phyloP scores from a whole-genome alignment of 192 early-diverging fungal genomes.

The Oehlia diaphana region DNA sequence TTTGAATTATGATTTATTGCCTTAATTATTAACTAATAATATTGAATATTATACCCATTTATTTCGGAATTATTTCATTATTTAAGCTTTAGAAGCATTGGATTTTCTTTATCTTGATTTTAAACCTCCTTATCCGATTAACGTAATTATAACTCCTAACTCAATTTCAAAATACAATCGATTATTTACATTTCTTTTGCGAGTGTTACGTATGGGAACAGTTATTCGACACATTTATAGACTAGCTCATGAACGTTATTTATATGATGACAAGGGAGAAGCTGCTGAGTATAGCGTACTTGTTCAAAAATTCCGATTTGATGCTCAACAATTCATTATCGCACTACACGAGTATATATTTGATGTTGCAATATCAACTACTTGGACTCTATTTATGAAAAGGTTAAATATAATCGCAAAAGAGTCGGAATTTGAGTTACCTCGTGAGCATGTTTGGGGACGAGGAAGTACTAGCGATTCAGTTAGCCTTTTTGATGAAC shows the following conservation, averaged over 20 bases:
- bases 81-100: constrained; percentile 44
- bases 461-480: not conserved
- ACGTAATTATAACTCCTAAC: constrained; percentile 41
- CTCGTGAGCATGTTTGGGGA: not conserved
- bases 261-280: constrained; percentile 2
- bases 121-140: constrained; percentile 46
- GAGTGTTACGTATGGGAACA: constrained; percentile 38
- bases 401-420: constrained; percentile 34
- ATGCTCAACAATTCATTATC: constrained; percentile 48
- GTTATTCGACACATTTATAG: constrained; percentile 39
- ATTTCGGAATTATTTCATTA: too few relatives aligned
- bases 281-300: constrained; percentile 24
- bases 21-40: not conserved
- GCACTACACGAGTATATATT: constrained; percentile 47
- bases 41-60: not conserved
- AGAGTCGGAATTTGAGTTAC: constrained; percentile 24
- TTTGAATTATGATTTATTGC: not conserved
- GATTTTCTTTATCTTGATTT: constrained; percentile 54
- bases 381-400: constrained; percentile 47
- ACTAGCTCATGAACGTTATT: constrained; percentile 34
- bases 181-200: constrained; percentile 51
- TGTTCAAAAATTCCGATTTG: constrained; percentile 47
- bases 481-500: not conserved
- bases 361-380: constrained; percentile 43
- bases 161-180: constrained; percentile 47